Evolutionary conservation across 106 monocot genomes (phyloP), one percentile per base, ranked within the genome.

Genomic region (Iris macrosiphon): DNA sequence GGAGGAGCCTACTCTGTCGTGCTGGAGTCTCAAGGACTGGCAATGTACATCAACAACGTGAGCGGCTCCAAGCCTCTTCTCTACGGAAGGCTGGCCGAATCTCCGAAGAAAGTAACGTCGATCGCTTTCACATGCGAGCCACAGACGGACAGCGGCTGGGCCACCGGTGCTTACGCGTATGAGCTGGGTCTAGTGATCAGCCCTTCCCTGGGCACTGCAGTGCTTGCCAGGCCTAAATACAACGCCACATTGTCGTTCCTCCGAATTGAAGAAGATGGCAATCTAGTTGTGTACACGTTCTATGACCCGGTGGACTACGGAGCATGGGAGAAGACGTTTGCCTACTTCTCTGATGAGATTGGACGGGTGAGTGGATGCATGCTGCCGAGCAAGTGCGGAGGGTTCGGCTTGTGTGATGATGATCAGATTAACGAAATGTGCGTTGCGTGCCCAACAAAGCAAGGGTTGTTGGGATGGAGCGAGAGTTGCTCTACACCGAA

Each of bases 401-500:
- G 7, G 0, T 54, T 83, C 12, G 88, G 79, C 0, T 43, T 79
- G 35, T 84, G 80, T 59, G 22, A 73, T 44, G 61, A n/a, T n/a
- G n/a, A n/a, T n/a, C n/a, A n/a, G n/a, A n/a, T n/a, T n/a, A n/a
- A 64, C 16, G 73, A 74, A 37, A 80, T 80, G 76, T 89, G 89
- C 46, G 79, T 84, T 11, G 64, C 53, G 4, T 64, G 64, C 20
- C 64, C 52, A 24, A 31, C 16, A 10, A 7, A 1, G 14, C 17
- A 13, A 17, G 52, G 53, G 30, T 16, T 64, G 10, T 19, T 41
- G 2, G 64, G 63, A 3, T 53, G 64, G 52, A 43, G 49, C 1
- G 35, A 45, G 18, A 33, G 2, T 25, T 64, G 38, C 11, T 33
- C 49, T 3, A n/a, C 46, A 13, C 56, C 41, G 16, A 40, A 7